phyloP scores from a whole-genome alignment of 345 rosid species.

The Melaleuca quinquenervia region DNA sequence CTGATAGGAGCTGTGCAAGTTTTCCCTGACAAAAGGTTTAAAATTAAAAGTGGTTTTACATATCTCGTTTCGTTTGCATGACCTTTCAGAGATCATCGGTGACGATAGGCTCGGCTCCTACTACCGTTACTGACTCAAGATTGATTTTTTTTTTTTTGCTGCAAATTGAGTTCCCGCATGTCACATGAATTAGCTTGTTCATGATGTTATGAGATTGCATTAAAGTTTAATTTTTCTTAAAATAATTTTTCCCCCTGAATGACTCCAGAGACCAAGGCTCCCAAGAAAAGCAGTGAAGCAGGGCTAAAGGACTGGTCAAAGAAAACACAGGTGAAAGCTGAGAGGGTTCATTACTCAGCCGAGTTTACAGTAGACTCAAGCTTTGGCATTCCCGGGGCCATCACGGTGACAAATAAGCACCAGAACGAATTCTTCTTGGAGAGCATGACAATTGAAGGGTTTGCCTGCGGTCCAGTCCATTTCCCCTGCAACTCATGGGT shows the following conservation, averaged over 20 bases:
- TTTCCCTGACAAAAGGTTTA: background rate
- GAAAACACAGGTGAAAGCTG: conserved; percentile 64
- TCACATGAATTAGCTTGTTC: background rate
- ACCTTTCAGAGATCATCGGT: background rate
- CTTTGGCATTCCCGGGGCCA: conserved; percentile 86
- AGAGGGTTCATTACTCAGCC: conserved; percentile 78
- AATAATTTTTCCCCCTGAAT: background rate
- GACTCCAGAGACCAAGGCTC: conserved; percentile 52
- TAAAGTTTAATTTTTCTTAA: background rate
- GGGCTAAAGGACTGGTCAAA: conserved; percentile 76
- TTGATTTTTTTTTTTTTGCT: background rate
- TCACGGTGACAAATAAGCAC: conserved; percentile 76
- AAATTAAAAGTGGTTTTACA: background rate
- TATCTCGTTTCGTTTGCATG: background rate
- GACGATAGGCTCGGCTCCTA: background rate
- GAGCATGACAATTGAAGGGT: conserved; percentile 78
- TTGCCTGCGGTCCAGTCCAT: conserved; percentile 73
- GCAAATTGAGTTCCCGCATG: background rate
- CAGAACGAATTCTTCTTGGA: conserved; percentile 85
- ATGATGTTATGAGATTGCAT: background rate
- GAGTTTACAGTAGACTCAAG: conserved; percentile 64
- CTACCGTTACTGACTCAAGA: background rate
- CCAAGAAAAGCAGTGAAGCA: conserved; percentile 74
- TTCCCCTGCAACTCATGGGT: conserved; percentile 98
- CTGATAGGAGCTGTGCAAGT: background rate